Percentiles rank a stretch among this genome's conserved stretches.
Conservation (phyloP, 108 stramenopile species). For the Nitzschia palea region DNA sequence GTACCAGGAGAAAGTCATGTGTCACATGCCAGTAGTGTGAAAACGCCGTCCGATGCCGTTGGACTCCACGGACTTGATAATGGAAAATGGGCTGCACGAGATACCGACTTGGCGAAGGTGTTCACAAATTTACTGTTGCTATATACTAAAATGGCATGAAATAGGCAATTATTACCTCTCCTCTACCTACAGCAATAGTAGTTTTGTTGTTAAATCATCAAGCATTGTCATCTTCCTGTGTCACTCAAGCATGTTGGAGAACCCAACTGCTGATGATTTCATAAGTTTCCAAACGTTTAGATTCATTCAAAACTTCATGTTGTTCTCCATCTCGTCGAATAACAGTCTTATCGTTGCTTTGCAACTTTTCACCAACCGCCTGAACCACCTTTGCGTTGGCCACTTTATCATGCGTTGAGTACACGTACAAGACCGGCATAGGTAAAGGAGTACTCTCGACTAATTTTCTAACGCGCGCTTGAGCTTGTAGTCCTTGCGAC, state of each 20-base stretch:
- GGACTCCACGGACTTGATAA: too few species aligned
- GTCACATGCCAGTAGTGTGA: too few species aligned
- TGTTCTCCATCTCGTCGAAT: slow-evolving; percentile 8
- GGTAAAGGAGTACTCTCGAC: not conserved
- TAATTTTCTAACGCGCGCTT: not conserved
- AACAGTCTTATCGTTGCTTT: slow-evolving; percentile 15
- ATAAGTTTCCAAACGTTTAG: slow-evolving; percentile 11
- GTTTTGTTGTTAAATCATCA: too few species aligned
- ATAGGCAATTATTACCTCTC: too few species aligned
- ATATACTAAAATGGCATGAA: too few species aligned
- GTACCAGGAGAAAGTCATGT: too few species aligned
- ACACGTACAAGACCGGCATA: slow-evolving; percentile 17
- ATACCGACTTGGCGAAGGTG: too few species aligned
- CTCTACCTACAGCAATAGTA: too few species aligned
- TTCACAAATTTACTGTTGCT: too few species aligned
- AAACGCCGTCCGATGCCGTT: too few species aligned
- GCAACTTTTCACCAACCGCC: not conserved
- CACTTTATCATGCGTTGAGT: slow-evolving; percentile 18
- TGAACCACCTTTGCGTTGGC: slow-evolving; percentile 1
- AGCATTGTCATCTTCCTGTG: too few species aligned
- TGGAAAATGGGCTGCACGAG: too few species aligned
- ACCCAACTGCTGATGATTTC: slow-evolving; percentile 21
- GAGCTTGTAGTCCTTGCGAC: not conserved
- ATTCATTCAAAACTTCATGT: slow-evolving; percentile 32
- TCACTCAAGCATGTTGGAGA: not conserved